Evolutionary conservation across 331 rosid species (phyloP).

Genomic region (Quercus tomentella): DNA sequence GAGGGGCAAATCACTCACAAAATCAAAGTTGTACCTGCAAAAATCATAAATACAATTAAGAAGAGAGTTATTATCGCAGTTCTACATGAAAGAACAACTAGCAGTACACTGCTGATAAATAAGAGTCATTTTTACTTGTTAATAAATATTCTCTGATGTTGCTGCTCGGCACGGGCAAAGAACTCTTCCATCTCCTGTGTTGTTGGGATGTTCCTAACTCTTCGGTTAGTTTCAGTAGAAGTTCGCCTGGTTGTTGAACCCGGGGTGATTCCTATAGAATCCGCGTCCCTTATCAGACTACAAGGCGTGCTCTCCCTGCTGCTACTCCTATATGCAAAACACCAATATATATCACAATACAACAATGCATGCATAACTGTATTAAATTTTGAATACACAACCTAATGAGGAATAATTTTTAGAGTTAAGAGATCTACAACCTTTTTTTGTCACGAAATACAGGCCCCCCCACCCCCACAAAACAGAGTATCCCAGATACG

Average conservation of each 20-base stretch:
- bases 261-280: slow-evolving; percentile 40
- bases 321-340: slow-evolving; percentile 48
- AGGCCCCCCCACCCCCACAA: not conserved
- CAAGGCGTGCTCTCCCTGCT: slow-evolving; percentile 80
- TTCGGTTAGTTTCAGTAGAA: slow-evolving; percentile 13
- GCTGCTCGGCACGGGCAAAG: slow-evolving; percentile 68
- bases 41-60: slow-evolving; percentile 2
- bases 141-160: slow-evolving; percentile 66
- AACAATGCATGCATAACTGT: too few species aligned
- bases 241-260: slow-evolving; percentile 63
- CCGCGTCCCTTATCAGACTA: slow-evolving; percentile 62
- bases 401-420: not conserved
- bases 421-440: slow-evolving; percentile 37
- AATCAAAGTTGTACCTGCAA: slow-evolving; percentile 85
- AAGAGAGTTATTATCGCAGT: not conserved
- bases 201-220: slow-evolving; percentile 45
- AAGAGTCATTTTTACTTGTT: slow-evolving; percentile 49
- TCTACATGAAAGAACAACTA: not conserved
- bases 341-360: too few species aligned
- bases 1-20: slow-evolving; percentile 62
- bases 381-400: not conserved
- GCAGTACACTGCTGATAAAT: too few species aligned
- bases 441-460: not conserved
- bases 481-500: slow-evolving; percentile 29
- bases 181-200: slow-evolving; percentile 78